These are phyloP conservation scores for Fusarium nisikadoi DNA, from an alignment of 2,329 filamentous ascomycete species.

Conservation along the genomic window DNA sequence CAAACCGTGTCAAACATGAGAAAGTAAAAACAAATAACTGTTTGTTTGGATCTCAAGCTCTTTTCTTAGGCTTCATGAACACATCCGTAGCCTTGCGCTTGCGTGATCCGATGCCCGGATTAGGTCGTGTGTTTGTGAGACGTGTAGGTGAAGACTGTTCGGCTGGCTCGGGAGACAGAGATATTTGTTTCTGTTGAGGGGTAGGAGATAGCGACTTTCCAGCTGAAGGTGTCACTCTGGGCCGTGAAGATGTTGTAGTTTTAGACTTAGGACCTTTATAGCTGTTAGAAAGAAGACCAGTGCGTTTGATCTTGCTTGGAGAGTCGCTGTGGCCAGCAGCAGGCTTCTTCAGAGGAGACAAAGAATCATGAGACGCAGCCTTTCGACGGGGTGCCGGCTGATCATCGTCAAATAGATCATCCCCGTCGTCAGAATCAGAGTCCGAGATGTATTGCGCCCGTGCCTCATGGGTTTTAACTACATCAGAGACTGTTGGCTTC, in stretches of 20 bases:
- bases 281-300: slow-evolving; percentile 45
- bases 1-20: neutral
- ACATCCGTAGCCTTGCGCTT: slow-evolving; percentile 61
- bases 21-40: neutral
- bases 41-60: slow-evolving; percentile 11
- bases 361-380: slow-evolving; percentile 17
- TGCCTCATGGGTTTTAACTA: slow-evolving; percentile 48
- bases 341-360: slow-evolving; percentile 38
- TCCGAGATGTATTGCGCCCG: slow-evolving; percentile 55
- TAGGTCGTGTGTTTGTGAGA: slow-evolving; percentile 7
- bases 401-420: slow-evolving; percentile 42
- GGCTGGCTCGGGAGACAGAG: slow-evolving; percentile 33
- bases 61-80: slow-evolving; percentile 61
- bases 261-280: slow-evolving; percentile 39
- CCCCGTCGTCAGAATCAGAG: slow-evolving; percentile 46
- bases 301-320: slow-evolving; percentile 18
- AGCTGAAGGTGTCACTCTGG: slow-evolving; percentile 7
- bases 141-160: slow-evolving; percentile 37
- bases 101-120: slow-evolving; percentile 28
- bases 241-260: slow-evolving; percentile 14
- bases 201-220: slow-evolving; percentile 21
- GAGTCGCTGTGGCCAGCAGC: neutral
- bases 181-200: slow-evolving; percentile 31
- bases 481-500: slow-evolving; percentile 36
- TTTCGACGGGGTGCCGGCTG: slow-evolving; percentile 16